Conservation (phyloP, 1,139 yeast genomes). For the Meyerozyma elateridarum region DNA sequence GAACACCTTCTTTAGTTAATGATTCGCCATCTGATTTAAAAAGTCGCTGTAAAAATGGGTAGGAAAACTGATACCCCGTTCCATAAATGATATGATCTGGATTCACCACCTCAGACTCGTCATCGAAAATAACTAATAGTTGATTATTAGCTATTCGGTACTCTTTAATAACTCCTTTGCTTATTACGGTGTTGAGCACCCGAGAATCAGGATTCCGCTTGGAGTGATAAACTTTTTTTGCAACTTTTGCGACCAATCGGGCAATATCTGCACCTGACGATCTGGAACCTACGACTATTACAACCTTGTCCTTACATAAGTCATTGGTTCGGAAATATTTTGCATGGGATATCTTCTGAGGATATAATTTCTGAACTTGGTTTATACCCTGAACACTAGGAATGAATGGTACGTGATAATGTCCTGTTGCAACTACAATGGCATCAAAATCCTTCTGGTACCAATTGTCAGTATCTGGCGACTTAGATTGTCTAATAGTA, state of each 20-base stretch:
- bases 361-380: conserved; percentile 24
- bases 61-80: conserved; percentile 42
- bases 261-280: conserved; percentile 43
- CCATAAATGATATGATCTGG: conserved; percentile 39
- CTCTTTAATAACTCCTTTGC: conserved; percentile 22
- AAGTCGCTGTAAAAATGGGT: conserved; percentile 32
- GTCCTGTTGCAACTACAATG: conserved; percentile 45
- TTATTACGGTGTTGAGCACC: conserved; percentile 9
- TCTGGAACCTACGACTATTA: conserved; percentile 40
- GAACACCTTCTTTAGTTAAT: conserved; percentile 26
- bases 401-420: conserved; percentile 40
- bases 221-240: conserved; percentile 25
- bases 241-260: conserved; percentile 20
- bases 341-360: conserved; percentile 33
- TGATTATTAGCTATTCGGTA: conserved; percentile 13
- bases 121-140: conserved; percentile 25
- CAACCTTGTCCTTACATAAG: conserved; percentile 25
- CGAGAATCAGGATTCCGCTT: conserved; percentile 16
- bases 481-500: conserved; percentile 25
- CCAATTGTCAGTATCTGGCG: conserved; percentile 14
- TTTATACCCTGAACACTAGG: conserved; percentile 41
- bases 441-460: conserved; percentile 15
- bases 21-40: conserved; percentile 13
- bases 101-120: conserved; percentile 20
- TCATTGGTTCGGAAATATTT: conserved; percentile 31